phyloP scores from a whole-genome alignment of 345 rosid species.

The Lumnitzera racemosa region DNA sequence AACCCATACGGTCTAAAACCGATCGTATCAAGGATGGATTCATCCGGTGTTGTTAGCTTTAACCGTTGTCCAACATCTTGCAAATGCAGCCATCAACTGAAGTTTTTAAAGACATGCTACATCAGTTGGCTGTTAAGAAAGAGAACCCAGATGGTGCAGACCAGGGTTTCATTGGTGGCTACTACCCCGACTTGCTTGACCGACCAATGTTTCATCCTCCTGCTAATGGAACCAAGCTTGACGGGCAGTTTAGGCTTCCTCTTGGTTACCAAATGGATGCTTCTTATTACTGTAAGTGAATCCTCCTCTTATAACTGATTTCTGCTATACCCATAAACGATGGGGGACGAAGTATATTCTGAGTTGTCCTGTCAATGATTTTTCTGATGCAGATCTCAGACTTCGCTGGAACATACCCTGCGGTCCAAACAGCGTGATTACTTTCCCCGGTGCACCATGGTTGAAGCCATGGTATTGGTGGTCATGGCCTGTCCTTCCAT shows the following conservation, averaged over 20 bases:
- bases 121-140: slow-evolving; percentile 50
- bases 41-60: neutral
- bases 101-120: slow-evolving; percentile 74
- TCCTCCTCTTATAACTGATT: neutral
- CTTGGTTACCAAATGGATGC: slow-evolving; percentile 99
- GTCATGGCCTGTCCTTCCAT: slow-evolving; percentile 95
- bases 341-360: neutral
- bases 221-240: slow-evolving; percentile 38
- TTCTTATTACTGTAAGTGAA: slow-evolving; percentile 67
- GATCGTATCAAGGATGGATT: neutral
- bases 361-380: neutral
- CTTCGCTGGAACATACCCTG: slow-evolving; percentile 92
- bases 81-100: slow-evolving; percentile 53
- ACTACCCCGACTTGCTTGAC: slow-evolving; percentile 78
- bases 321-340: neutral
- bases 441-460: slow-evolving; percentile 94
- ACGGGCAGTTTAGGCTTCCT: slow-evolving; percentile 81
- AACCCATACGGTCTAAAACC: no score
- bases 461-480: slow-evolving; percentile 99
- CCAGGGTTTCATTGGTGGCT: slow-evolving; percentile 89
- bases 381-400: slow-evolving; percentile 48
- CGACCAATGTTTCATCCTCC: slow-evolving; percentile 72
- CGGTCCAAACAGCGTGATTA: slow-evolving; percentile 88
- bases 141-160: slow-evolving; percentile 92
- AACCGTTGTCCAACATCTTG: neutral